Evolutionary conservation across 139 green algal genomes (phyloP), one percentile per base, ranked within the genome.

Genomic region (Desmodesmus armatus): DNA sequence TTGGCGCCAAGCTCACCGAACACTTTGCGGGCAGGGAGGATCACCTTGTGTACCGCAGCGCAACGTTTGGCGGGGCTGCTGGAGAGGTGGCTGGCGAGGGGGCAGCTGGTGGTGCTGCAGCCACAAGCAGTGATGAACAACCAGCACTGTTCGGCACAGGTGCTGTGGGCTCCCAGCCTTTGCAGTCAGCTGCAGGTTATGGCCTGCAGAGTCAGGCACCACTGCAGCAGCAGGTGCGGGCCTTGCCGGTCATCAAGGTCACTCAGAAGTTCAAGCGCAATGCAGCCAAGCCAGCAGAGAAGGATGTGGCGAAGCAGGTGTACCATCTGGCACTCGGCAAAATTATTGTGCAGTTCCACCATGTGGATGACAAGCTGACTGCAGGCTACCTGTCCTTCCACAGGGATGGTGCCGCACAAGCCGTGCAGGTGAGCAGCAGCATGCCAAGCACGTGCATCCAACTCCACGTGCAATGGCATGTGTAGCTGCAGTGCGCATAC

Each of bases 231-330:
- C 47, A 33, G 21, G 67, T 82, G 27, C 70, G 55, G 11, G n/a
- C 51, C 60, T 88, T 92, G 41, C 82, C 91, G 27, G 93, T 97
- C 72, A 27, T 84, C 35, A 97, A 97, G 88, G 94, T 97, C 88
- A 95, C 92, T 5, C 90, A 97, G 86, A 96, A 96, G 90, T 98
- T 94, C 73, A 21, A 43, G 0, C 87, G 91, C 31, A 90, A 95
- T 66, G 2, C 74, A 1, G 51, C 53, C 4, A 63, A 87, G 62
- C 43, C 87, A 39, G 89, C 91, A 23, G 88, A 94, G 44, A 41
- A 86, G 23, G 93, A 96, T 69, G 90, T 98, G 33, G 89, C 90
- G 49, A 95, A 94, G 89, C 89, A 91, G 15, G 91, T 92, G 33
- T 97, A 94, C 81, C 91, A 94, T 82, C 62, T 96, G n/a, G 78